Evolutionary conservation across 768 basidiomycete genomes (phyloP), one percentile per base, ranked within the genome.

Genomic region (Suillus cothurnatus): DNA sequence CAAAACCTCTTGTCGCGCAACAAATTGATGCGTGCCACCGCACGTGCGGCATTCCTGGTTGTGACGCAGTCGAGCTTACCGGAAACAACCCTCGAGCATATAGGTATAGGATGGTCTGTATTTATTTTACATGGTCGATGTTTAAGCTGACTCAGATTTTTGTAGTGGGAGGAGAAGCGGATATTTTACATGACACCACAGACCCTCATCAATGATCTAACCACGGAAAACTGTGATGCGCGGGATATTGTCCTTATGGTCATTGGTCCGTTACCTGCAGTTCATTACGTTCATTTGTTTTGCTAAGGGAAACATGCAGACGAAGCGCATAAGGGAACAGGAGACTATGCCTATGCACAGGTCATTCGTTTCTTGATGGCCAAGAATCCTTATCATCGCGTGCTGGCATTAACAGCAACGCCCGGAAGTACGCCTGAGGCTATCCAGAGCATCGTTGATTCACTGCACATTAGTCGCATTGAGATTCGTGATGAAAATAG

Each of bases 121-220:
- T 34, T n/a, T 11, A 1, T 23, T 57, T 52, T 8, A 7, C 19
- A 17, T 26, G 4, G 11, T 32, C 38, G 11, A 55, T 31, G 47
- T 60, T 21, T 38, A 34, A 36, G 23, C 57, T 38, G 8, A 57
- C 6, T 59, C 53, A 26, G 68, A 32, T 34, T 31, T 8, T 31
- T 45, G 3, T 52, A 95, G 93, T 95, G 92, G 92, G 77, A 81
- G 66, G 84, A 89, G 70, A 94, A 93, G 72, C 83, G 94, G 1
- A 87, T 97, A 26, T 95, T 97, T 73, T 98, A 94, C 73, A 95
- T 96, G 88, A 98, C 96, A 0, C 95, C 96, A 0, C 97, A 99
- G 73, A 98, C 97, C 0, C 82, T 99, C 28, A 81, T 92, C 66
- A 97, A 97, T 66, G 97, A 99, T 73, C 80, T 99, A 26, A 78